These are phyloP conservation scores for Sequoia sempervirens DNA, from an alignment of 75 land plant species.

Conservation along the genomic window DNA sequence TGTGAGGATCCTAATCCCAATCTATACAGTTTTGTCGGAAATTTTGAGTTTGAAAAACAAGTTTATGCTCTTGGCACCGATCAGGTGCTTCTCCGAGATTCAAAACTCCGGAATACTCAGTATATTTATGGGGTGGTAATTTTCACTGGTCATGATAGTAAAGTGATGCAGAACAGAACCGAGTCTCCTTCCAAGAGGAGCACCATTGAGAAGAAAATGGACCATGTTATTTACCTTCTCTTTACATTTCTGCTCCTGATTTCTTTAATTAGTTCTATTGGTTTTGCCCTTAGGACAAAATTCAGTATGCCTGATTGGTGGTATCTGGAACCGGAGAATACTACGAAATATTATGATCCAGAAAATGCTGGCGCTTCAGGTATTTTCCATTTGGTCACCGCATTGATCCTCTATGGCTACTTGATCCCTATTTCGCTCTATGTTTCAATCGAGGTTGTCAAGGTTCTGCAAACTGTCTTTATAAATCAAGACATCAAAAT, in stretches of 20 bases:
- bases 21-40: slow-evolving; percentile 84
- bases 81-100: slow-evolving; percentile 79
- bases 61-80: slow-evolving; percentile 50
- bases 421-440: slow-evolving; percentile 69
- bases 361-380: slow-evolving; percentile 22
- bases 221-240: slow-evolving; percentile 58
- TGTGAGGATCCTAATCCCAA: slow-evolving; percentile 93
- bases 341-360: slow-evolving; percentile 37
- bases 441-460: slow-evolving; percentile 69
- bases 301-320: slow-evolving; percentile 45
- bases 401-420: slow-evolving; percentile 67
- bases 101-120: slow-evolving; percentile 64
- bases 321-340: slow-evolving; percentile 45
- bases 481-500: slow-evolving; percentile 59
- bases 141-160: slow-evolving; percentile 62
- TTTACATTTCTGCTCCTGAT: slow-evolving; percentile 45
- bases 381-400: slow-evolving; percentile 57
- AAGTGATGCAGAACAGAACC: slow-evolving; percentile 72
- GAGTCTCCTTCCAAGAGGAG: slow-evolving; percentile 70
- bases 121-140: slow-evolving; percentile 62
- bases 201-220: slow-evolving; percentile 65
- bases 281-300: slow-evolving; percentile 43
- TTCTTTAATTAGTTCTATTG: slow-evolving; percentile 56
- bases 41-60: slow-evolving; percentile 53
- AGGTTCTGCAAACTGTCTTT: slow-evolving; percentile 58